Evolutionary conservation across 148 eudicot genomes (phyloP), one percentile per base, ranked within the genome.

Genomic region (Rhododendron ferrugineum): DNA sequence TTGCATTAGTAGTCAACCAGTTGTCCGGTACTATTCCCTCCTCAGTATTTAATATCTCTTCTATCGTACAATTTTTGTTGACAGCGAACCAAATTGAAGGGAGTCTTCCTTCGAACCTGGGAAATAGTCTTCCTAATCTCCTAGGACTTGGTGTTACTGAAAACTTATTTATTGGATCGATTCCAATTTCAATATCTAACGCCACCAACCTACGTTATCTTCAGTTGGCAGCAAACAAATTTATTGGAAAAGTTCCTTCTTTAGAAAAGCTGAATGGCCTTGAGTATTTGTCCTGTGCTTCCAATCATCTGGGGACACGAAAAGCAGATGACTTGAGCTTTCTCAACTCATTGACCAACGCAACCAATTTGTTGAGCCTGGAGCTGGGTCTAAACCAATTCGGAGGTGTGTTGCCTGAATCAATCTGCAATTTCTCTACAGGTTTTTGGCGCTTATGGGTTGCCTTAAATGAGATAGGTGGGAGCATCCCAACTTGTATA

Each of bases 381-480:
- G 13, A 64, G 2, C 28, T 23, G 32, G 1, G 1, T 20, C 2
- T 0, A 20, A 64, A 64, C 72, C 22, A 64, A 23, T 64, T 64
- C 7, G 72, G 73, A 23, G 73, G 73, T 2, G 13, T n/a, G 11
- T 66, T 66, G 32, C 73, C 32, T 23, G 32, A 23, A 8, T 23
- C 32, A 1, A 66, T 66, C 14, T 2, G 34, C 32, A 66, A 66
- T 26, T 26, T 66, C 34, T 23, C 73, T 6, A n/a, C 73, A 2
- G 0, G 0, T 23, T 0, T 66, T 11, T 1, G 0, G 0, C 0
- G 0, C 0, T 26, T 66, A 26, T 0, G 0, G 0, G 4, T 66
- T 0, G 0, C 0, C 3, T 0, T 0, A n/a, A 66, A 64, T 26
- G 11, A 26, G 30, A 64, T 64, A 8, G 28, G 22, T 26, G 72